A percentile compares a stretch with the other conserved stretches of the same genome.
Conservation (phyloP, 768 basidiomycete genomes). For the Termitomyces titanicus region DNA sequence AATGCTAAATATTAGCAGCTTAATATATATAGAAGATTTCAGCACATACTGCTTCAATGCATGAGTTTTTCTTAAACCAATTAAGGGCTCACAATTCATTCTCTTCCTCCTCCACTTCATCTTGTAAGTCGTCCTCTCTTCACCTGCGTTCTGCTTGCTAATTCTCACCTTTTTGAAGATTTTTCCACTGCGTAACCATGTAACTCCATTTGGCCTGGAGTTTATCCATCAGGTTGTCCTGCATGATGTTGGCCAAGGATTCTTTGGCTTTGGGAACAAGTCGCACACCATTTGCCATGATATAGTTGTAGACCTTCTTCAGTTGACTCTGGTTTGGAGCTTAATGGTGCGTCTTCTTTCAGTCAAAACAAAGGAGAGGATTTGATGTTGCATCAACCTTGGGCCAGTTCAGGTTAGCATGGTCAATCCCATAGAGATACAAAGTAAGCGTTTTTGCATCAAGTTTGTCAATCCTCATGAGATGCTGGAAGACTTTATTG, state of each 20-base stretch:
- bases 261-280: neutral
- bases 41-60: neutral
- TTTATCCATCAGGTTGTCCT: neutral
- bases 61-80: neutral
- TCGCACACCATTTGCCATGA: neutral
- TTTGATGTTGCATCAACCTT: neutral
- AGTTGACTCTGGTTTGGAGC: neutral
- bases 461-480: neutral
- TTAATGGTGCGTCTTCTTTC: no score
- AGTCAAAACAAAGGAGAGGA: no score
- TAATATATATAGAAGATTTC: no score
- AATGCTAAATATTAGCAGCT: no score
- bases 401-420: neutral
- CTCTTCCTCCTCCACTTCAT: neutral
- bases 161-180: neutral
- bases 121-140: neutral
- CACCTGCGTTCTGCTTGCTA: neutral
- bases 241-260: neutral
- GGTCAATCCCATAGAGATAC: neutral
- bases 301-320: neutral
- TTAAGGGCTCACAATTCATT: neutral
- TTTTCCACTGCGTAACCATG: neutral
- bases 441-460: neutral
- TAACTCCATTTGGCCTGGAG: neutral
- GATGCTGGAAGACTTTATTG: no score